Base-by-base conservation (phyloP, 139 green algal genomes). In the Closterium sp. region DNA sequence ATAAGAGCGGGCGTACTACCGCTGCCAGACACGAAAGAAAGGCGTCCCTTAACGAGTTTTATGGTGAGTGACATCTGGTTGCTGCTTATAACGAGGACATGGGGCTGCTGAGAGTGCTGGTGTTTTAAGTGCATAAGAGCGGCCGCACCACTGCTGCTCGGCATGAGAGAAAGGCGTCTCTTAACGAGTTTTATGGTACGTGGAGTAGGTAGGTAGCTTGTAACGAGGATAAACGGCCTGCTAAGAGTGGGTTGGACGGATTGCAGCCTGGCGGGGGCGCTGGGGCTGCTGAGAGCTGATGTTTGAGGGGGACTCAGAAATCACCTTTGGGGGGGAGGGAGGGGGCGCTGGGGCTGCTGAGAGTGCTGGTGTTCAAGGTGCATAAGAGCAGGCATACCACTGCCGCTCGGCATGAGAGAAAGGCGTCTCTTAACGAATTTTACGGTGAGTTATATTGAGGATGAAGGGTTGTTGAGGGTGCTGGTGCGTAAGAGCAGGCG, bases 361-460 rank as follows among this genome's bases (percentile, higher is more conserved):
- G 89, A 17, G 62, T 94, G 28, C 91, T 94, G 50, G 93, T 94
- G 19, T 93, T 93, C 89, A 93, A 93, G 34, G 91, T 93, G 27
- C 32, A 32, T 22, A 29, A 22, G 31, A 87, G 27, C 85, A 27
- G 85, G 0, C n/a, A 0, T 4, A 32, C 85, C 85, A 29, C 85
- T 4, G 85, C 85, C 17, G n/a, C 28, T 10, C 19, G n/a, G 13
- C 85, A 87, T 10, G 85, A 87, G 85, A 0, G 85, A 13, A 30
- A 31, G 28, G 85, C 22, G 9, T 87, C 2, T 17, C 85, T 87
- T 22, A 30, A 21, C 22, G 28, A 87, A 10, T 34, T 87, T 24
- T 32, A 31, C 31, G 84, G 27, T 87, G 6, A 34, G 10, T 22
- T 73, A 10, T 73, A 73, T 24, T 11, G 50, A 22, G 50, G 9